Evolutionary conservation across 176 grass and related monocot species (phyloP), one percentile per base, ranked within the genome.

Genomic region (Rhynchospora tenuis): DNA sequence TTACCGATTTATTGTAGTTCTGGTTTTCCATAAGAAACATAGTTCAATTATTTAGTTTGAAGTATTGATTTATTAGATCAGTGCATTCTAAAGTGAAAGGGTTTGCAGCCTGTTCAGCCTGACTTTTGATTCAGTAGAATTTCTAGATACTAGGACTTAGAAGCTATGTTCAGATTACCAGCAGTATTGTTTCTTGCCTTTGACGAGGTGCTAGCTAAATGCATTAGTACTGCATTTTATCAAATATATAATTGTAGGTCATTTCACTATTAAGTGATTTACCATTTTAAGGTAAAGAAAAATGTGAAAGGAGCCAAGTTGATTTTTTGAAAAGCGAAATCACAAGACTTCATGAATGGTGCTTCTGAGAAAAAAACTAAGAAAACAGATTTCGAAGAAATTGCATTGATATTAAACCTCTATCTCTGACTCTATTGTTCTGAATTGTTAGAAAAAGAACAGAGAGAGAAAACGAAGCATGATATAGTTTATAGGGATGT

Each of bases 131-230:
- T 48, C 44, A 13, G 13, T 9, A 50, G 48, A 46, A 20, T 71
- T 8, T 22, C 43, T 48, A 73, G 67, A 45, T 7, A 48, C 13
- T 48, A 73, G 19, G 1, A 10, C 69, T 73, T 68, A 19, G 10
- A 48, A 12, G 68, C 15, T 48, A 8, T 22, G 12, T 48, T 6
- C 19, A 27, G 1, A 48, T 47, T 73, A n/a, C 10, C 0, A 46
- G 44, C 43, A n/a, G 19, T 48, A n/a, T 90, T 69, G 77, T 82
- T 87, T 44, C 58, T 90, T 82, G 10, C 23, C 79, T 64, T 89
- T 84, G 59, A 76, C 42, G 83, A 86, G 73, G 54, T 81, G 1
- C 69, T 73, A 73, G 69, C n/a, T 23, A 72, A 47, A 65, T 31
- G 23, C 5, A 2, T 73, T 48, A 13, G 4, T 48, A 12, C 43